These are phyloP conservation scores for Entophlyctis luteolus DNA, from an alignment of 192 early-diverging fungal species.

Conservation along the genomic window DNA sequence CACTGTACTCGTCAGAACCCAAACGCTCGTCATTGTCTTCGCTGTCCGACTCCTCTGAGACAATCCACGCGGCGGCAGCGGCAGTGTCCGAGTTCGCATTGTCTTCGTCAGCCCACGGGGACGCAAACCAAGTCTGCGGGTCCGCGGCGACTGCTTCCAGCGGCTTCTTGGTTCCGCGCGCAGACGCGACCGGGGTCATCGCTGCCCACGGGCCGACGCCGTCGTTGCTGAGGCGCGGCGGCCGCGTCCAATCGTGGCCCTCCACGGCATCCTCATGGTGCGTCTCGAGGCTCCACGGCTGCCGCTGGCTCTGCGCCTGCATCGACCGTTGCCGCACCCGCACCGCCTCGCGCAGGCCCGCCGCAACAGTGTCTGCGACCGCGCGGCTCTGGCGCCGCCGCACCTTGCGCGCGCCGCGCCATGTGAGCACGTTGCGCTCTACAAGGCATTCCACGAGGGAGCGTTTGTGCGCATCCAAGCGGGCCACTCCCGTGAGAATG, in stretches of 20 bases:
- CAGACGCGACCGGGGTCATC: too few species aligned
- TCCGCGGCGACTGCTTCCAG: too few species aligned
- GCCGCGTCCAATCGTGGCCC: too few species aligned
- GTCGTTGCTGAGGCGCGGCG: too few species aligned
- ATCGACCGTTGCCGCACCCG: background rate
- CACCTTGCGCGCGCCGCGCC: constrained; percentile 27
- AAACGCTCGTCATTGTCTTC: background rate
- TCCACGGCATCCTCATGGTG: too few species aligned
- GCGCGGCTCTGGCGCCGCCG: constrained; percentile 6
- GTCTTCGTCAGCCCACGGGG: too few species aligned
- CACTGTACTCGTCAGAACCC: background rate
- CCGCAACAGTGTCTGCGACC: too few species aligned
- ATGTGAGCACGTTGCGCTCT: constrained; percentile 38
- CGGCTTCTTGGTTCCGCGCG: too few species aligned
- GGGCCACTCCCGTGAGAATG: constrained; percentile 24
- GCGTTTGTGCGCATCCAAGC: constrained; percentile 19
- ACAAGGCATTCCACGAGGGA: constrained; percentile 31
- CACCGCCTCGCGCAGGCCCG: background rate
- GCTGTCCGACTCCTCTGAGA: background rate
- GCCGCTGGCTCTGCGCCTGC: background rate
- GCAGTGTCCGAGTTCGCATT: too few species aligned
- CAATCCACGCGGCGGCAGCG: background rate
- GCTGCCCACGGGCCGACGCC: too few species aligned
- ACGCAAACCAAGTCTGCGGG: too few species aligned
- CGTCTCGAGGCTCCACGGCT: too few species aligned